phyloP scores from a whole-genome alignment of 805 yeast species.

The Komagataella pseudopastoris region DNA sequence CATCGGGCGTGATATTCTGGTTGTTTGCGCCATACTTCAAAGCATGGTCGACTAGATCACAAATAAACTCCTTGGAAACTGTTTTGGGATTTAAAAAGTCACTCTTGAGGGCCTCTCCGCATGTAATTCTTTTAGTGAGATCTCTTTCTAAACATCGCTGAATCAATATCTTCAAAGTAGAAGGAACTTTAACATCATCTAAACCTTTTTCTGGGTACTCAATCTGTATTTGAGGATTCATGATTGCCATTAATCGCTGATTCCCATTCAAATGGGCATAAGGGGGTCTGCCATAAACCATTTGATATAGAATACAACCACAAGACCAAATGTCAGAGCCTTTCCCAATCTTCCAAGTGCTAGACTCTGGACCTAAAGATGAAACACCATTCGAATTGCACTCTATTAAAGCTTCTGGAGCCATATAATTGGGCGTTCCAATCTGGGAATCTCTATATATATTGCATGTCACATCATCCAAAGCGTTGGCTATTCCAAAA shows the following conservation, averaged over 20 bases:
- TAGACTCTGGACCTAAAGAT: constrained; percentile 13
- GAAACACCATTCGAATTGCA: constrained; percentile 17
- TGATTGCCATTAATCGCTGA: constrained; percentile 70
- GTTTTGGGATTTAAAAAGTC: constrained; percentile 66
- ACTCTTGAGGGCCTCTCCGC: constrained; percentile 42
- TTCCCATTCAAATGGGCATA: constrained; percentile 69
- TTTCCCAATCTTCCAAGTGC: constrained; percentile 70
- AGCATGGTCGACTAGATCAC: constrained; percentile 64
- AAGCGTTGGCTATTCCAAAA: constrained; percentile 92
- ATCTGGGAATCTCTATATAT: constrained; percentile 82
- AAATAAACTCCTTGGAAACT: constrained; percentile 51
- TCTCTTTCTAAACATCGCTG: constrained; percentile 58
- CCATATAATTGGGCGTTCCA: constrained; percentile 97
- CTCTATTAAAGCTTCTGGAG: constrained; percentile 85
- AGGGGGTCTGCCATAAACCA: constrained; percentile 91
- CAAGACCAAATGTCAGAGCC: constrained; percentile 98
- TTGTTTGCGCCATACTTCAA: constrained; percentile 54
- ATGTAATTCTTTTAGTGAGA: constrained; percentile 54
- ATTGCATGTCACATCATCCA: constrained; percentile 85
- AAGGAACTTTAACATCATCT: constrained; percentile 53
- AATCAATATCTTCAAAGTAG: constrained; percentile 57
- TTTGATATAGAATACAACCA: constrained; percentile 91
- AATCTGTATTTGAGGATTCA: constrained; percentile 69
- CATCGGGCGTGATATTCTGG: constrained; percentile 18
- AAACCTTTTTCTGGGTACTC: constrained; percentile 48